A percentile compares a stretch with the other conserved stretches of the same genome.
These are phyloP conservation scores for Berberis vulgaris DNA, from an alignment of 164 flowering plant genomes.

Conservation along the genomic window DNA sequence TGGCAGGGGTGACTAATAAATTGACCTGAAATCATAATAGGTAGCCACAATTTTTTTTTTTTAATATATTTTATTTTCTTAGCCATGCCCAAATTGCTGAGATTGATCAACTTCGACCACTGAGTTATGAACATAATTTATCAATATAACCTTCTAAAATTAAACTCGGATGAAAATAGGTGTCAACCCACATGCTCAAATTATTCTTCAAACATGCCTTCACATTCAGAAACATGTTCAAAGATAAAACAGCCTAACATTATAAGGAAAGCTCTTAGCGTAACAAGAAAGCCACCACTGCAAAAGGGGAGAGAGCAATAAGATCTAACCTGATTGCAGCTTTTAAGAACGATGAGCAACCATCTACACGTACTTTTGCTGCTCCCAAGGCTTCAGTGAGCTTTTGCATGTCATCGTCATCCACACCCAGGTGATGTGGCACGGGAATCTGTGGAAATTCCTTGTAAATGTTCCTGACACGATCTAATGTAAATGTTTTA, in stretches of 20 bases:
- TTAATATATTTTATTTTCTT: too few relatives aligned
- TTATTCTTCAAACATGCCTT: too few relatives aligned
- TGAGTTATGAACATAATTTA: too few relatives aligned
- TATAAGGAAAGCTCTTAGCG: neutral
- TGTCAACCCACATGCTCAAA: too few relatives aligned
- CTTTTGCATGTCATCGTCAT: slow-evolving; percentile 73
- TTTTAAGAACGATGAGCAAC: slow-evolving; percentile 77
- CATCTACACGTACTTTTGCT: slow-evolving; percentile 82
- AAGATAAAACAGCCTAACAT: neutral
- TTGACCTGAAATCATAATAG: too few relatives aligned
- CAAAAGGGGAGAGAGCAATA: neutral
- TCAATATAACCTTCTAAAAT: too few relatives aligned
- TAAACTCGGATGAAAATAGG: too few relatives aligned
- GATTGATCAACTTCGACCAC: too few relatives aligned
- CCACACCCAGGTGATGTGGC: slow-evolving; percentile 55
- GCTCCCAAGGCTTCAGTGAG: slow-evolving; percentile 81
- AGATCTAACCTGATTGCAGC: slow-evolving; percentile 73
- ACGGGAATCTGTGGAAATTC: slow-evolving; percentile 62
- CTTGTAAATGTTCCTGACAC: slow-evolving; percentile 73
- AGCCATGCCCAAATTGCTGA: too few relatives aligned
- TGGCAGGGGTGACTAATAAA: too few relatives aligned
- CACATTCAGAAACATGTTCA: too few relatives aligned
- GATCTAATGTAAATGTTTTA: slow-evolving; percentile 39
- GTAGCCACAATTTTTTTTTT: too few relatives aligned
- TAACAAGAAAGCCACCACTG: neutral